A percentile compares a stretch with the other conserved stretches of the same genome.
phyloP scores from a whole-genome alignment of 805 yeast species.

The Yarrowia bubula region DNA sequence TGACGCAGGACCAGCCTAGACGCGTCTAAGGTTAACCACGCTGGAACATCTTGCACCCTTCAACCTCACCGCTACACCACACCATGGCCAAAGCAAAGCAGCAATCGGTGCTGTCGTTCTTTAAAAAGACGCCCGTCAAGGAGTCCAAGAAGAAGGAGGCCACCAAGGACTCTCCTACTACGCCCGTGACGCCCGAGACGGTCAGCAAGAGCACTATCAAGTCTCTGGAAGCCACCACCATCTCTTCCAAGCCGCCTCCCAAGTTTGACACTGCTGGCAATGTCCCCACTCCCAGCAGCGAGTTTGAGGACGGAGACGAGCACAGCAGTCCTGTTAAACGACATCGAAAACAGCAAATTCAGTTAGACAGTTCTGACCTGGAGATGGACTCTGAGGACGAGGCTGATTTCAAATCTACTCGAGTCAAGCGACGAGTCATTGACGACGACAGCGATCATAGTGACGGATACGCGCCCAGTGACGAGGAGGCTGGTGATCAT shows the following conservation, averaged over 20 bases:
- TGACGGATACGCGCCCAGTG: slow-evolving; percentile 7
- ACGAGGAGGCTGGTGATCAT: slow-evolving; percentile 11
- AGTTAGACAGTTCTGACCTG: not conserved
- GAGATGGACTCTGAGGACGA: not conserved
- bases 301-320: slow-evolving; percentile 13
- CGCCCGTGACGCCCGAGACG: slow-evolving; percentile 7
- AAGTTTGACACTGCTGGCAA: slow-evolving; percentile 9
- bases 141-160: slow-evolving; percentile 2
- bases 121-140: slow-evolving; percentile 25
- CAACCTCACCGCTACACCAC: not conserved
- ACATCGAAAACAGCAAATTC: slow-evolving; percentile 11
- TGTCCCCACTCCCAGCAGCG: slow-evolving; percentile 21
- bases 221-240: slow-evolving; percentile 6
- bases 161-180: not conserved
- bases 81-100: slow-evolving; percentile 24
- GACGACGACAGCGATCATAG: slow-evolving; percentile 4
- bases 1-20: slow-evolving; percentile 16
- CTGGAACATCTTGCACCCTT: not conserved
- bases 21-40: slow-evolving; percentile 11
- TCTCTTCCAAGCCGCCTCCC: slow-evolving; percentile 16
- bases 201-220: slow-evolving; percentile 10
- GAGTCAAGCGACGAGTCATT: slow-evolving; percentile 8
- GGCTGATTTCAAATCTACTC: not conserved
- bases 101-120: slow-evolving; percentile 22
- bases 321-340: slow-evolving; percentile 18